Conservation (phyloP, 176 grass and related monocot genomes). For the Oryza meridionalis region DNA sequence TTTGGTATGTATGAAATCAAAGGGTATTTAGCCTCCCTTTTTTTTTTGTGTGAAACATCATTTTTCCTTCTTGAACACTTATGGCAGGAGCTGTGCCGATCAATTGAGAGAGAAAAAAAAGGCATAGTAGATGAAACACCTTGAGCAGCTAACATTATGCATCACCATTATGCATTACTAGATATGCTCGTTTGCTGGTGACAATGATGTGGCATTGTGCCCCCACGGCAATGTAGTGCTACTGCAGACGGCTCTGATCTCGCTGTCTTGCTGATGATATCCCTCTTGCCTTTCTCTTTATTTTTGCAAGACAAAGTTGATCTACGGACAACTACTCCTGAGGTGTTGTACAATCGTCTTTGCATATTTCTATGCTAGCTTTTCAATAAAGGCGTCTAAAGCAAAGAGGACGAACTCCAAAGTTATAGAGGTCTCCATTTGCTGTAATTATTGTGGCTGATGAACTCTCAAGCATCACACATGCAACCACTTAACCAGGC, state of each 20-base stretch:
- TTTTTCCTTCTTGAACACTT: no score
- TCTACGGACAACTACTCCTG: constrained; percentile 31
- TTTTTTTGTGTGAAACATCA: no score
- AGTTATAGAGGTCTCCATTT: constrained; percentile 21
- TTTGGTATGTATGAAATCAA: not conserved
- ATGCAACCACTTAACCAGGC: not conserved
- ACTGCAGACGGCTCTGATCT: not conserved
- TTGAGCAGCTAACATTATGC: not conserved
- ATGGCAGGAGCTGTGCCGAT: not conserved
- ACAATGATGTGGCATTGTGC: constrained; percentile 11
- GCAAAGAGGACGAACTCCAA: constrained; percentile 13
- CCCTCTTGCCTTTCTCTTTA: constrained; percentile 10
- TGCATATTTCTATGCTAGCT: constrained; percentile 24
- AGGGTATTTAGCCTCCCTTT: no score
- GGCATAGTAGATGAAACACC: not conserved
- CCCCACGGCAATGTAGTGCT: not conserved
- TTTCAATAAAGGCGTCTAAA: constrained; percentile 23
- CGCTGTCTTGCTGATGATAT: constrained; percentile 40
- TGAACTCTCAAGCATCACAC: not conserved
- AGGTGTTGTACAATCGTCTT: constrained; percentile 19
- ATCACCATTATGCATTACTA: not conserved
- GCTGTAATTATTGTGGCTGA: constrained; percentile 27
- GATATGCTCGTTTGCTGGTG: not conserved
- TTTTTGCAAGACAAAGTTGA: constrained; percentile 29
- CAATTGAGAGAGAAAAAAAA: not conserved